Evolutionary conservation across 257 asterid genomes (phyloP), one percentile per base, ranked within the genome.

Genomic region (Scutellaria galericulata): DNA sequence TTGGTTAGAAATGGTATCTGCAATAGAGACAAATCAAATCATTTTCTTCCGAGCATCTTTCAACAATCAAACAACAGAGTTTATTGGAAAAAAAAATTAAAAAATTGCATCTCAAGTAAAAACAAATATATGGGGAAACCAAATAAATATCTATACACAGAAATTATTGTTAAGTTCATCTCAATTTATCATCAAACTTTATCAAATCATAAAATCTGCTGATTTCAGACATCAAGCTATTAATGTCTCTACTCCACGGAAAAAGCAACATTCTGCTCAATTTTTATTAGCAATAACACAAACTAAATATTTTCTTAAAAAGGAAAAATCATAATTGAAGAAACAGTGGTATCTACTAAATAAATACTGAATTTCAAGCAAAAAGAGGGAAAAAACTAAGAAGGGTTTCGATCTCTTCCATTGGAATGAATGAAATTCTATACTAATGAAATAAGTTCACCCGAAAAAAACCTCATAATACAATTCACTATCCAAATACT

Each of bases 1-100:
- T 40, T 15, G 35, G 13, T 11, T 10, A 24, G 50, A 58, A 14
- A 69, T 40, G 73, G 9, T 64, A 24, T 53, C 83, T 77, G 77
- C 60, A 67, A 52, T 5, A 6, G 40, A 67, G 35, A 24, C 35
- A 10, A 3, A 31, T 12, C 2, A 12, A 35, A 35, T 41, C 24
- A 13, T 48, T 67, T 22, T 10, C 40, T 15, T 20, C 22, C 5
- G 11, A 57, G 27, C 61, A 40, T 44, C 7, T 73, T 64, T 66
- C 62, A 46, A 57, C 73, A 64, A 39, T 60, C 27, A 7, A 72
- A 6, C 13, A 31, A 31, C 37, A 31, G 37, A 0, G 4, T 31
- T 2, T 31, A 4, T 31, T 31, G 37, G 37, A 4, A 2, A 31
- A 31, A 31, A 31, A 2, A 31, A 31, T 2, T 1, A 31, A 31